These are phyloP conservation scores for Gleditsia sinensis DNA, from an alignment of 306 rosid genomes.

Conservation along the genomic window DNA sequence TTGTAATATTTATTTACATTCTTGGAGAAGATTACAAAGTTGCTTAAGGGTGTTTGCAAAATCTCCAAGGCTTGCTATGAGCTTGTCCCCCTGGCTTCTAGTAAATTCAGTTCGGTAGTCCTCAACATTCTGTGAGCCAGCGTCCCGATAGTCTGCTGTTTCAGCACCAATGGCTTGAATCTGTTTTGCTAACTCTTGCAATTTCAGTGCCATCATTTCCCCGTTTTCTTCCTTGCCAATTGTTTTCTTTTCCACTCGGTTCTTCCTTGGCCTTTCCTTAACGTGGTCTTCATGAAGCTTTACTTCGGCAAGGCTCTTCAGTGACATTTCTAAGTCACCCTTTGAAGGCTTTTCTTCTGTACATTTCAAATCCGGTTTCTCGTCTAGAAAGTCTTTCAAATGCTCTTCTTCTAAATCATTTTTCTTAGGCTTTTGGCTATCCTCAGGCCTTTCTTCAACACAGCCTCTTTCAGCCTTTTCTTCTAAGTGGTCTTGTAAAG, in stretches of 20 bases:
- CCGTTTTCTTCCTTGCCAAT: slow-evolving; percentile 33
- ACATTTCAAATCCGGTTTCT: slow-evolving; percentile 30
- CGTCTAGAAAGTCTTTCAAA: slow-evolving; percentile 41
- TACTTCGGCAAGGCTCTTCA: slow-evolving; percentile 30
- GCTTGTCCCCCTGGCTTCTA: slow-evolving; percentile 51
- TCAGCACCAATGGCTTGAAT: slow-evolving; percentile 38
- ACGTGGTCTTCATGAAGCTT: slow-evolving; percentile 30
- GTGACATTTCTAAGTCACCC: slow-evolving; percentile 17
- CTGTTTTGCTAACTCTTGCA: slow-evolving; percentile 47
- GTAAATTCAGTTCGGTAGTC: slow-evolving; percentile 38
- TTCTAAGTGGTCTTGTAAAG: slow-evolving; percentile 1
- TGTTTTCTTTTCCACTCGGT: slow-evolving; percentile 8
- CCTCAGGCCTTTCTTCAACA: slow-evolving; percentile 6
- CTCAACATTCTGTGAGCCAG: slow-evolving; percentile 33
- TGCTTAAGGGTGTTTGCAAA: slow-evolving; percentile 43
- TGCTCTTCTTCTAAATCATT: slow-evolving; percentile 30
- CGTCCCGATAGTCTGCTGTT: slow-evolving; percentile 36
- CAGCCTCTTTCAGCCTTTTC: slow-evolving; percentile 21
- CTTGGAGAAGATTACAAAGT: slow-evolving; percentile 40
- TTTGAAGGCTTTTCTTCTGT: slow-evolving; percentile 30
- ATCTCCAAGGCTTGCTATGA: slow-evolving; percentile 47
- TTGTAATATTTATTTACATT: slow-evolving; percentile 34
- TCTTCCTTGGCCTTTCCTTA: slow-evolving; percentile 13
- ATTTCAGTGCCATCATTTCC: slow-evolving; percentile 42
- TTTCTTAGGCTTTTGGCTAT: slow-evolving; percentile 23